Evolutionary conservation across 2,329 filamentous ascomycete genomes (phyloP).

Genomic region (Chaetomiaceae sp.): DNA sequence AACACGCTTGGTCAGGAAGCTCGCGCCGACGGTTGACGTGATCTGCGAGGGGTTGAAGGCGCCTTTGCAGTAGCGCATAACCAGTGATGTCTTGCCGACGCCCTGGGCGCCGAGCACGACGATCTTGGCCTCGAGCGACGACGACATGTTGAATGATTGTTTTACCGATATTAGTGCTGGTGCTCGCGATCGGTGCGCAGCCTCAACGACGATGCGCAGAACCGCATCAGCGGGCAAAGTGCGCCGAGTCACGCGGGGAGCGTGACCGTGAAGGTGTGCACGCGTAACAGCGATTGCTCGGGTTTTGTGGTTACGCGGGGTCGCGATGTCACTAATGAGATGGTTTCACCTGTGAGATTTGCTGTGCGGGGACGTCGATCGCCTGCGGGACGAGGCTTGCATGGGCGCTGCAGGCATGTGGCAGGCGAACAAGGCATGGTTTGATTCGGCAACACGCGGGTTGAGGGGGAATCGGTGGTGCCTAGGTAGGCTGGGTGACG

Average conservation of each 20-base stretch:
- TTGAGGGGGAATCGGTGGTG: too few species aligned
- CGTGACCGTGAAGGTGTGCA: too few species aligned
- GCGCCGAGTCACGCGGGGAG: too few species aligned
- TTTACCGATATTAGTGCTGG: not conserved
- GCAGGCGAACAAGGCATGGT: too few species aligned
- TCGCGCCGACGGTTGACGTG: constrained; percentile 70
- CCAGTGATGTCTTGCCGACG: constrained; percentile 73
- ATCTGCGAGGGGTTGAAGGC: constrained; percentile 59
- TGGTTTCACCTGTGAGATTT: not conserved
- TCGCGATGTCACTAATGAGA: too few species aligned
- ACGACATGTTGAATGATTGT: constrained; percentile 31
- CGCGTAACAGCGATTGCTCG: too few species aligned
- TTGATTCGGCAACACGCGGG: too few species aligned
- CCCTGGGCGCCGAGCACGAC: constrained; percentile 74
- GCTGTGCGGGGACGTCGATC: not conserved
- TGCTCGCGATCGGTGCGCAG: not conserved
- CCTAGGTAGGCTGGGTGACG: too few species aligned
- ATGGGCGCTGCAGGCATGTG: too few species aligned
- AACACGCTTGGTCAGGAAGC: constrained; percentile 73
- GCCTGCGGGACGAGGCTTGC: too few species aligned
- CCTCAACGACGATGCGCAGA: not conserved
- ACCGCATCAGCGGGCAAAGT: too few species aligned
- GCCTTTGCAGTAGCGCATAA: constrained; percentile 70
- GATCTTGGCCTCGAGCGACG: constrained; percentile 73
- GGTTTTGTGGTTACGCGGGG: too few species aligned